Evolutionary conservation across 345 rosid species (phyloP).

Genomic region (Pugionium cornutum): DNA sequence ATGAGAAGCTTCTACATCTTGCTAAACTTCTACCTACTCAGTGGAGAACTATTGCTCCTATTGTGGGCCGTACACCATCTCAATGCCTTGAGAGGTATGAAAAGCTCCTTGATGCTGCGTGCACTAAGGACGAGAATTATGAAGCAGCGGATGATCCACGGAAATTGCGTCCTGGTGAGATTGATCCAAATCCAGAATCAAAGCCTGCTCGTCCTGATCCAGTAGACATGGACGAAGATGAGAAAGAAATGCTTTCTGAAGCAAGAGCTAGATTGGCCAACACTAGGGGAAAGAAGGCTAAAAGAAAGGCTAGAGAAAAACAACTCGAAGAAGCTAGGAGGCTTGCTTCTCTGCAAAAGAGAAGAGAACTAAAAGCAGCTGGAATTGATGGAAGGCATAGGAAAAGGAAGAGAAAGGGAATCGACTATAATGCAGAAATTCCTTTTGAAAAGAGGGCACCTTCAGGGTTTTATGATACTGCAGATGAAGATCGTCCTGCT

Average conservation of each 20-base stretch:
- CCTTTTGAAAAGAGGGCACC: conserved; percentile 98
- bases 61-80: conserved; percentile 98
- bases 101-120: conserved; percentile 96
- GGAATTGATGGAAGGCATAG: conserved; percentile 82
- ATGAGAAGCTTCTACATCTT: conserved; percentile 97
- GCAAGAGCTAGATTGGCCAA: conserved; percentile 95
- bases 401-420: conserved; percentile 91
- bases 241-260: conserved; percentile 99
- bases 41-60: conserved; percentile 99
- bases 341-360: conserved; percentile 98
- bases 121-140: conserved; percentile 93
- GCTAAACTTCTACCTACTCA: conserved; percentile 98
- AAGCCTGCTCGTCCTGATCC: conserved; percentile 99
- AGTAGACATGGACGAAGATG: conserved; percentile 99
- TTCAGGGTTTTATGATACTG: conserved; percentile 85
- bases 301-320: conserved; percentile 96
- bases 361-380: conserved; percentile 97
- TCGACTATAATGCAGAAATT: conserved; percentile 94
- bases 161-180: conserved; percentile 96
- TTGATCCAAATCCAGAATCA: conserved; percentile 95
- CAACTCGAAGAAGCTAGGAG: conserved; percentile 99
- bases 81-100: conserved; percentile 98
- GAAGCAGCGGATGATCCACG: conserved; percentile 96
- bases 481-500: conserved; percentile 83
- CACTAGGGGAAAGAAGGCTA: conserved; percentile 97